These are phyloP conservation scores for Adenanthera pavonina DNA, from an alignment of 306 rosid species.

Conservation along the genomic window DNA sequence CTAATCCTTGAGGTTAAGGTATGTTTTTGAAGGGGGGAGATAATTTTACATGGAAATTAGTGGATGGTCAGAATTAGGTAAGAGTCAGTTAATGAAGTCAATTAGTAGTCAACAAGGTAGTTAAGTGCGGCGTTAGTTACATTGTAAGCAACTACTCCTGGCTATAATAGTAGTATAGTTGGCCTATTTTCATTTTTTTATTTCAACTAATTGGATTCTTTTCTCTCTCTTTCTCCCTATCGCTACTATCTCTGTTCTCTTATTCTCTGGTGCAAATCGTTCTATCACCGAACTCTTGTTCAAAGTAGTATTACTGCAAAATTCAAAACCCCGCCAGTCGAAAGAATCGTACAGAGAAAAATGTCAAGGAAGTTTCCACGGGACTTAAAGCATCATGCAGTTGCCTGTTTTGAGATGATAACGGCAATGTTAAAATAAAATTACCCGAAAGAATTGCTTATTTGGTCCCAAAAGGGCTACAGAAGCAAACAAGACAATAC, in stretches of 20 bases:
- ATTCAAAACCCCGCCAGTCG: neutral
- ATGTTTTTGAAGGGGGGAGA: neutral
- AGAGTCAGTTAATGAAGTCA: neutral
- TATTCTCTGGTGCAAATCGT: neutral
- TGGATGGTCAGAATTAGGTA: neutral
- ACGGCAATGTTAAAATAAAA: neutral
- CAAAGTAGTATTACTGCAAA: neutral
- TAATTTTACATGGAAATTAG: neutral
- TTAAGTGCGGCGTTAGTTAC: neutral
- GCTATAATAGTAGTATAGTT: too few species aligned
- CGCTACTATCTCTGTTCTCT: neutral
- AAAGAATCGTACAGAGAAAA: neutral
- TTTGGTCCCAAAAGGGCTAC: neutral
- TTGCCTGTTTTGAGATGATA: neutral
- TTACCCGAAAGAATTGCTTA: neutral
- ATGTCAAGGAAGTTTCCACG: neutral
- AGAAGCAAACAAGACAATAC: constrained; percentile 8
- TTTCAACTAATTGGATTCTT: too few species aligned
- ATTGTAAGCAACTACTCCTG: neutral
- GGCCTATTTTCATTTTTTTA: too few species aligned
- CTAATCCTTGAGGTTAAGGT: neutral
- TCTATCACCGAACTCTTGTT: neutral
- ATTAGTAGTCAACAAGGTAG: neutral
- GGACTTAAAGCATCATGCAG: neutral
- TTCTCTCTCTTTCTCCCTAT: neutral